Base-by-base conservation (phyloP, 306 rosid genomes). In the Aeschynomene evenia region DNA sequence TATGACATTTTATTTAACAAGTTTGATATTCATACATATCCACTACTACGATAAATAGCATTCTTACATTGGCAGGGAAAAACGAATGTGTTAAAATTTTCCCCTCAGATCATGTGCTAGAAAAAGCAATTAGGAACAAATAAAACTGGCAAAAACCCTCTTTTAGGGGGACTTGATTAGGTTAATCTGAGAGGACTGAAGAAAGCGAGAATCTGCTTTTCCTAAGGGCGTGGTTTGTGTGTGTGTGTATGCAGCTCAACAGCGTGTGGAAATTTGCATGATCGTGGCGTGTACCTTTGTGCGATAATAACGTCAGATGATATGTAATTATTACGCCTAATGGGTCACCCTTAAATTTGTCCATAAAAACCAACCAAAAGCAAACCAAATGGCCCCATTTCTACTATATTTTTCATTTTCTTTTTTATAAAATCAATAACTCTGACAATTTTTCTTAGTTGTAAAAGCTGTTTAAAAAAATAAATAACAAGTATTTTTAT, bases 271-370 rank as follows among this genome's bases (percentile, higher is more conserved):
- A 18, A 51, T 33, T 55, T 73, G 89, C 68, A 81, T 82, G 85
- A 84, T 87, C 75, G 63, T 71, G 87, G 95, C 88, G 90, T 88
- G 97, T 84, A 80, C 67, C 80, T 78, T 79, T 73, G 51, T 37
- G 71, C 33, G 61, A 85, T 84, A 65, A 87, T 84, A 51, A 61
- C 84, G 10, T 68, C 77, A 75, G 64, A 79, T 82, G 85, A 79
- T 61, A 77, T 9, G 39, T 78, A 81, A 88, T 88, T 34, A 86
- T 89, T 73, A 85, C 46, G 11, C 4, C 28, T 31, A 78, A 70
- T 80, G 88, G 74, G 65, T 63, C 68, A 33, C 57, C 29, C 49
- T n/a, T n/a, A n/a, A 5, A 58, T 0, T 1, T 59, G 48, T 7
- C 13, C 28, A 48, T n/a, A 1, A 13, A 13, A 43, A 28, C 56